These are phyloP conservation scores for Maudiozyma pseudohumilis DNA, from an alignment of 805 yeast species.

Conservation along the genomic window DNA sequence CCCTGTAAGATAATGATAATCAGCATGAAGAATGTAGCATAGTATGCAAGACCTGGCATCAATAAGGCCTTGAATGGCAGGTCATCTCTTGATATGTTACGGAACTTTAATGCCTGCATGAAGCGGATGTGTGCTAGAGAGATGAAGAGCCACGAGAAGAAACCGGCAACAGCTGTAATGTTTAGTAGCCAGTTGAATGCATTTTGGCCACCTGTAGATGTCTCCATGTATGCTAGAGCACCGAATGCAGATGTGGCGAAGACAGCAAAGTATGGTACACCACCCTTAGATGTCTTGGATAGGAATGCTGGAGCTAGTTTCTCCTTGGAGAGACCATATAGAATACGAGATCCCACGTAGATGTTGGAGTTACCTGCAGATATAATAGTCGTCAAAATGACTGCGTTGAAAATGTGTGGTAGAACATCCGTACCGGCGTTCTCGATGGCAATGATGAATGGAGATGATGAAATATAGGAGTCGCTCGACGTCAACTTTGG, in stretches of 20 bases:
- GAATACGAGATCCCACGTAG: constrained; percentile 59
- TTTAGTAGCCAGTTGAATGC: constrained; percentile 68
- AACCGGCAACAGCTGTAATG: constrained; percentile 69
- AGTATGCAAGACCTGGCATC: constrained; percentile 61
- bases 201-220: constrained; percentile 41
- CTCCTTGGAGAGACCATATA: constrained; percentile 55
- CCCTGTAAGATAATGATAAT: constrained; percentile 66
- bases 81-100: constrained; percentile 57
- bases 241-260: constrained; percentile 52
- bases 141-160: constrained; percentile 64
- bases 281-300: constrained; percentile 38
- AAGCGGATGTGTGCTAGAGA: constrained; percentile 57
- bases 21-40: constrained; percentile 44
- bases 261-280: constrained; percentile 56
- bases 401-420: constrained; percentile 65
- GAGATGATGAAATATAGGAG: constrained; percentile 47
- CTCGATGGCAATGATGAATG: constrained; percentile 61
- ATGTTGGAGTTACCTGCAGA: constrained; percentile 77
- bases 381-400: constrained; percentile 52
- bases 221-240: constrained; percentile 49
- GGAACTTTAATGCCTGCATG: constrained; percentile 50
- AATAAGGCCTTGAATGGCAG: constrained; percentile 66
- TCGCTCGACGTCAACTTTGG: constrained; percentile 33
- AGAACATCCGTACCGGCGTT: constrained; percentile 58
- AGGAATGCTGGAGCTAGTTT: constrained; percentile 49